Evolutionary conservation across 2,329 filamentous ascomycete genomes (phyloP).

Genomic region (Ophiocordyceps unilateralis): DNA sequence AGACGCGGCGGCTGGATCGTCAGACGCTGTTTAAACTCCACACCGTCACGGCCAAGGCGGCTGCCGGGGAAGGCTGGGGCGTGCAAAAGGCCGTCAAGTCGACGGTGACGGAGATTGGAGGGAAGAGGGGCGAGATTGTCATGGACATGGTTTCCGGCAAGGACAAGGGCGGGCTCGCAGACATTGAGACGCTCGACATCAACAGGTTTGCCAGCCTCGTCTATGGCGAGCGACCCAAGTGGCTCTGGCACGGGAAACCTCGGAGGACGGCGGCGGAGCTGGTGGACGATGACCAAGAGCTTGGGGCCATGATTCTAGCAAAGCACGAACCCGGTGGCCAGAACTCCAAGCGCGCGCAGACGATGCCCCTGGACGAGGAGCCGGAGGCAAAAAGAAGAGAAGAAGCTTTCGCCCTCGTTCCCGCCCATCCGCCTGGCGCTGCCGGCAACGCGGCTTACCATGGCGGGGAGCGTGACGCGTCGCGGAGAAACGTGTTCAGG

Average conservation of each 20-base stretch:
- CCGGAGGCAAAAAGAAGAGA: slow-evolving; percentile 25
- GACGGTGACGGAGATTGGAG: slow-evolving; percentile 81
- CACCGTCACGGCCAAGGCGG: slow-evolving; percentile 73
- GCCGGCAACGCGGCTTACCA: slow-evolving; percentile 28
- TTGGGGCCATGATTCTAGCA: slow-evolving; percentile 31
- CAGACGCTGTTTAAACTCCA: slow-evolving; percentile 71
- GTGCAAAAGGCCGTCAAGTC: slow-evolving; percentile 92
- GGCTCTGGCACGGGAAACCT: slow-evolving; percentile 87
- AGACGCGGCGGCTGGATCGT: slow-evolving; percentile 64
- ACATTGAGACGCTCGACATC: slow-evolving; percentile 82
- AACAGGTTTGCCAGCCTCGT: slow-evolving; percentile 65
- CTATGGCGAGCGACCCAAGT: slow-evolving; percentile 71
- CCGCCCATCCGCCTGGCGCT: slow-evolving; percentile 26
- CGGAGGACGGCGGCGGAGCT: slow-evolving; percentile 40
- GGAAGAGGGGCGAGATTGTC: slow-evolving; percentile 85
- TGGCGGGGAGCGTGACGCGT: slow-evolving; percentile 35
- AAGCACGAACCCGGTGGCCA: slow-evolving; percentile 28
- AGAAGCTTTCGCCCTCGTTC: slow-evolving; percentile 23
- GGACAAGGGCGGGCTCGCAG: slow-evolving; percentile 78
- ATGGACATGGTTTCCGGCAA: slow-evolving; percentile 83
- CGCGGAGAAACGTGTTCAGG: slow-evolving; percentile 55
- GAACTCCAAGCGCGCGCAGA: slow-evolving; percentile 31
- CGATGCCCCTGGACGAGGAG: slow-evolving; percentile 36
- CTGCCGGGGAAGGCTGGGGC: slow-evolving; percentile 75
- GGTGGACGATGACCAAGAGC: slow-evolving; percentile 29